Evolutionary conservation across 352 stramenopile species (phyloP).

Genomic region (Globisporangium spinosum): DNA sequence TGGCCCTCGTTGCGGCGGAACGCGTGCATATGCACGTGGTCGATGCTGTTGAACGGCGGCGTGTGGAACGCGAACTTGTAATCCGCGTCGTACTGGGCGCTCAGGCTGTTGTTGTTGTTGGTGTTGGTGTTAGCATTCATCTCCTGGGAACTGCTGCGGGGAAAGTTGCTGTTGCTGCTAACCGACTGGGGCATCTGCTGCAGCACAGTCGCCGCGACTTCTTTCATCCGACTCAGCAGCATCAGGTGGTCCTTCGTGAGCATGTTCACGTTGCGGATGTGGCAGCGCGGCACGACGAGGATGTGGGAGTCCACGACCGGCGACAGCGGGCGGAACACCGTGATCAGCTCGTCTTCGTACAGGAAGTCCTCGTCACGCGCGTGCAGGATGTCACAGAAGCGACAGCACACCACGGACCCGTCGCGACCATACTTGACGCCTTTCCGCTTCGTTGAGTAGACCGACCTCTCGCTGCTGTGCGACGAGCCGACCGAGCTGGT

Average conservation of each 20-base stretch:
- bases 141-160: slow-evolving; percentile 1
- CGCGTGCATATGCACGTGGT: slow-evolving; percentile 89
- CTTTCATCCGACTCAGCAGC: slow-evolving; percentile 67
- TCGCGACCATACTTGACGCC: slow-evolving; percentile 69
- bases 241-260: slow-evolving; percentile 53
- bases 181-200: slow-evolving; percentile 5
- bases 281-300: slow-evolving; percentile 73
- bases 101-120: slow-evolving; percentile 5
- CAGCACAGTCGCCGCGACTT: slow-evolving; percentile 57
- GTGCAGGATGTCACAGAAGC: slow-evolving; percentile 83
- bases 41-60: slow-evolving; percentile 87
- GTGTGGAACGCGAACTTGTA: slow-evolving; percentile 83
- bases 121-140: slow-evolving; percentile 10
- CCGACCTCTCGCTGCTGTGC: slow-evolving; percentile 24
- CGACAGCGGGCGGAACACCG: slow-evolving; percentile 70
- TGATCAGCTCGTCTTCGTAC: slow-evolving; percentile 75
- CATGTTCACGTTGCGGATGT: slow-evolving; percentile 86
- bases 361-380: slow-evolving; percentile 62
- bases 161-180: background rate
- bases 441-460: slow-evolving; percentile 56
- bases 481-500: slow-evolving; percentile 19
- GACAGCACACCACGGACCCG: slow-evolving; percentile 62
- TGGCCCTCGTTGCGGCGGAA: slow-evolving; percentile 57
- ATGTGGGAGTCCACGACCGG: slow-evolving; percentile 74
- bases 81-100: slow-evolving; percentile 24